phyloP scores from a whole-genome alignment of 768 basidiomycete species.

The Boletus pseudo-olivaceus region DNA sequence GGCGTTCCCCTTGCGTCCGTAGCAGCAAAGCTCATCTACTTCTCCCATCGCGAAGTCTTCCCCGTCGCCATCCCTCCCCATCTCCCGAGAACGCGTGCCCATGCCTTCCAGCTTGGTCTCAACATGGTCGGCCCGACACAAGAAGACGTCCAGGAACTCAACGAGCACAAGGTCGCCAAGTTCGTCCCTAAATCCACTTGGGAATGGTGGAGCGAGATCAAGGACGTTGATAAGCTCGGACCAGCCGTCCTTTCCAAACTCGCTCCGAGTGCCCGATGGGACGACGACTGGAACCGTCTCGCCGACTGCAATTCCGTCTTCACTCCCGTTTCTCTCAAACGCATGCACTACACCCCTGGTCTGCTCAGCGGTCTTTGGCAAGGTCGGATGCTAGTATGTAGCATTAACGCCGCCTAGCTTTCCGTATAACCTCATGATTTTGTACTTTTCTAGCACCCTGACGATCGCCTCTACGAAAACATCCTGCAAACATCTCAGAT shows the following conservation, averaged over 20 bases:
- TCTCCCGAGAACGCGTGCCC: conserved; percentile 31
- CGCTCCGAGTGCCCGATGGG: conserved; percentile 45
- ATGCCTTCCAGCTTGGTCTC: conserved; percentile 26
- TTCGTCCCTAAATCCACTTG: conserved; percentile 14
- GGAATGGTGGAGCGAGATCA: conserved; percentile 24
- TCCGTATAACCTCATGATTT: background rate
- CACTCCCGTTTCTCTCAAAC: conserved; percentile 25
- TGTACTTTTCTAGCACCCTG: conserved; percentile 16
- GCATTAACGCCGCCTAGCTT: background rate
- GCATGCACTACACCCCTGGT: conserved; percentile 46
- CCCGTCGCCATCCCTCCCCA: conserved; percentile 42
- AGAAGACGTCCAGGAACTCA: conserved; percentile 60
- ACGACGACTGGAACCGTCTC: conserved; percentile 56
- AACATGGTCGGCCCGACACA: conserved; percentile 42
- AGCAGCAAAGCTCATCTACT: conserved; percentile 62
- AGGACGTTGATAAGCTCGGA: conserved; percentile 16
- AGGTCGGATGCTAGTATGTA: conserved; percentile 60
- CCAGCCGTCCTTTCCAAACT: conserved; percentile 25
- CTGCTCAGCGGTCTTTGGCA: conserved; percentile 56
- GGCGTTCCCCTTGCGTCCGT: conserved; percentile 45
- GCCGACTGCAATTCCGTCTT: conserved; percentile 44
- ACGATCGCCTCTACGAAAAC: conserved; percentile 12
- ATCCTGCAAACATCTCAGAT: conserved; percentile 23
- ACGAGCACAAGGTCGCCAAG: conserved; percentile 39
- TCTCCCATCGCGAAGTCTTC: conserved; percentile 51